These are phyloP conservation scores for Agrocybe chaxingu DNA, from an alignment of 768 basidiomycete genomes.

Conservation along the genomic window DNA sequence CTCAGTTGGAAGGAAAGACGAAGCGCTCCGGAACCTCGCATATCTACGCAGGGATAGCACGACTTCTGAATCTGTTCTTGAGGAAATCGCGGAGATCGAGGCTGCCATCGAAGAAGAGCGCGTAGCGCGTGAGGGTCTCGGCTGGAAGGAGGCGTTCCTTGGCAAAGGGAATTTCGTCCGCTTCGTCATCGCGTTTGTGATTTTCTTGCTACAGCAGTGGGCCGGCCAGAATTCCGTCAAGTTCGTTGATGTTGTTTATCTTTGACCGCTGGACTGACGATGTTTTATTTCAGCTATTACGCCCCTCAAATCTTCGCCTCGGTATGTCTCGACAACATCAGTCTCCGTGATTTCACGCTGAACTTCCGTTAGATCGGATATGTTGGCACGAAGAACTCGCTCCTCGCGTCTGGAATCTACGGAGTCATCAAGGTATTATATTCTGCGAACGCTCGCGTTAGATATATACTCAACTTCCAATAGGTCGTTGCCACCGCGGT, in stretches of 20 bases:
- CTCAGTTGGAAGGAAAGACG: constrained; percentile 50
- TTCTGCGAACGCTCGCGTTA: too few species aligned
- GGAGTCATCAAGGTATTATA: constrained; percentile 20
- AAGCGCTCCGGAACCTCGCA: constrained; percentile 59
- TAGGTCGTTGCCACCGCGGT: constrained; percentile 55
- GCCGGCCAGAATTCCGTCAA: constrained; percentile 79
- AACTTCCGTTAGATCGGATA: constrained; percentile 54
- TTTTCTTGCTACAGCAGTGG: constrained; percentile 83
- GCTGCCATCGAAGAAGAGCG: constrained; percentile 76
- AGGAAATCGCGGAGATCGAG: constrained; percentile 78
- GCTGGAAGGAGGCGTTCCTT: constrained; percentile 68
- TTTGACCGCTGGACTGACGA: not conserved
- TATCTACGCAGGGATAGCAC: constrained; percentile 50
- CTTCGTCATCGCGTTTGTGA: constrained; percentile 78
- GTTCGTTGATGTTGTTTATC: constrained; percentile 20
- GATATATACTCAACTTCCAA: constrained; percentile 39
- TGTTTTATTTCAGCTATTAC: constrained; percentile 45
- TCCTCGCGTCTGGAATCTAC: constrained; percentile 76
- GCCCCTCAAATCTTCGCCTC: constrained; percentile 72
- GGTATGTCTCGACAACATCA: constrained; percentile 27
- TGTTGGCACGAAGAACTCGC: constrained; percentile 50
- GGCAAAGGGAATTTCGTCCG: constrained; percentile 80
- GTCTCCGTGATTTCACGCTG: too few species aligned
- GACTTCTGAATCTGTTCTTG: constrained; percentile 41
- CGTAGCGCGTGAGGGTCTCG: constrained; percentile 58